These are phyloP conservation scores for Didymella glomerata DNA, from an alignment of 2,329 filamentous ascomycete genomes.

Conservation along the genomic window DNA sequence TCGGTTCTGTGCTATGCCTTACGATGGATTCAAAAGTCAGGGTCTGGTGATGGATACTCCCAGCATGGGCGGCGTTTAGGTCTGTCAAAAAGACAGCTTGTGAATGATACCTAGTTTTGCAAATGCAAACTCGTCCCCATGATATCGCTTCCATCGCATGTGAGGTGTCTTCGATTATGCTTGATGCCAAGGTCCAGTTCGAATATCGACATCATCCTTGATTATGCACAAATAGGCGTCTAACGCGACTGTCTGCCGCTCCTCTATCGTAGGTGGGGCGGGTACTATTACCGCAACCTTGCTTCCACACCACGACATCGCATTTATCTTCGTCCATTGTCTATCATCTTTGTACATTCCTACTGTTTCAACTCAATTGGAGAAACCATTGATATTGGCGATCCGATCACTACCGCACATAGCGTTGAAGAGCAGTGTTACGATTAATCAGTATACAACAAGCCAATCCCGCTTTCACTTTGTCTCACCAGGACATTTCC, in stretches of 20 bases:
- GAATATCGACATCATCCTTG: too few species aligned
- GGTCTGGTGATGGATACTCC: conserved; percentile 43
- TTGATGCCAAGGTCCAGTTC: too few species aligned
- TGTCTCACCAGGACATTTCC: background rate
- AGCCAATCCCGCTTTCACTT: background rate
- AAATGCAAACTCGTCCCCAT: conserved; percentile 45
- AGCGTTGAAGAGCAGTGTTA: background rate
- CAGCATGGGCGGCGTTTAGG: conserved; percentile 52
- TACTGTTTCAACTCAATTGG: background rate
- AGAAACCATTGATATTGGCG: background rate
- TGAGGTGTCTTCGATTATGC: background rate
- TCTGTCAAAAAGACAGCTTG: conserved; percentile 45
- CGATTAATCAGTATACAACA: background rate
- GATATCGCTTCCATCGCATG: background rate
- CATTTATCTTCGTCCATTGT: background rate
- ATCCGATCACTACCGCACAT: background rate
- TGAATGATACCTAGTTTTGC: conserved; percentile 51
- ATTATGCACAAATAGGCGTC: background rate
- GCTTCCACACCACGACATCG: background rate
- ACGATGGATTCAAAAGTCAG: conserved; percentile 45
- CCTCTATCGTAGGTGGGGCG: background rate
- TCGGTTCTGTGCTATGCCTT: conserved; percentile 40
- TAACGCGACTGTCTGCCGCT: background rate
- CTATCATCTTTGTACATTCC: background rate
- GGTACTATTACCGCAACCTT: background rate